phyloP scores from a whole-genome alignment of 192 early-diverging fungal species.

The Umbelopsis vinacea region DNA sequence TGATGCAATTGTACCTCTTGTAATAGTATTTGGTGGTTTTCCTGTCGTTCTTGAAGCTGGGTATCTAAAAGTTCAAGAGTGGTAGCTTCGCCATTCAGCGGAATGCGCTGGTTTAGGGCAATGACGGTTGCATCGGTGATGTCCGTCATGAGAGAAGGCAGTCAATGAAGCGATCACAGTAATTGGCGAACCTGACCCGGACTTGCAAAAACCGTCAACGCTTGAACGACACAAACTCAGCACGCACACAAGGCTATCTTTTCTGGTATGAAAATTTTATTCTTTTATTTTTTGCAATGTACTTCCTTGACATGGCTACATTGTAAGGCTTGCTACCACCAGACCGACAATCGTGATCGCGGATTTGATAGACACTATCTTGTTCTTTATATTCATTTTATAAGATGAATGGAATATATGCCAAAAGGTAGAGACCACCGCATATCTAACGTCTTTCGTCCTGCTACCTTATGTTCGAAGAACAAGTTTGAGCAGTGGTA shows the following conservation, averaged over 20 bases:
- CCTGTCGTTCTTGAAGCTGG: slow-evolving; percentile 4
- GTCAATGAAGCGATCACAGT: background rate
- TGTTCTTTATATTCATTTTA: slow-evolving; percentile 2
- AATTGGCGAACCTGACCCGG: background rate
- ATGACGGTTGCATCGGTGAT: background rate
- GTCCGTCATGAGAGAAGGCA: background rate
- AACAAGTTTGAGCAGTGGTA: slow-evolving; percentile 15
- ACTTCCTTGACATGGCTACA: too few species aligned
- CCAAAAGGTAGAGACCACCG: slow-evolving; percentile 8
- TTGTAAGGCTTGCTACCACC: too few species aligned
- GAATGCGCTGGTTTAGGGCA: background rate
- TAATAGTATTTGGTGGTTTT: background rate
- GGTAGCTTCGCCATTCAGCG: background rate
- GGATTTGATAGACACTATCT: too few species aligned
- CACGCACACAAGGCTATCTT: too few species aligned
- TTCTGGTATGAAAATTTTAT: too few species aligned
- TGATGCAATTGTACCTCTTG: background rate
- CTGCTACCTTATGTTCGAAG: slow-evolving; percentile 15
- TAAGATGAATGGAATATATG: background rate
- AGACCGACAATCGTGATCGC: too few species aligned
- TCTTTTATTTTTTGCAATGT: too few species aligned
- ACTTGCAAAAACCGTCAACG: too few species aligned
- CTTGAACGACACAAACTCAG: too few species aligned
- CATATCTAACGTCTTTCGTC: slow-evolving; percentile 2
- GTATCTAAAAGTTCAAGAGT: background rate